Evolutionary conservation across 2,329 filamentous ascomycete species (phyloP).

Genomic region (Epicoccum nigrum): DNA sequence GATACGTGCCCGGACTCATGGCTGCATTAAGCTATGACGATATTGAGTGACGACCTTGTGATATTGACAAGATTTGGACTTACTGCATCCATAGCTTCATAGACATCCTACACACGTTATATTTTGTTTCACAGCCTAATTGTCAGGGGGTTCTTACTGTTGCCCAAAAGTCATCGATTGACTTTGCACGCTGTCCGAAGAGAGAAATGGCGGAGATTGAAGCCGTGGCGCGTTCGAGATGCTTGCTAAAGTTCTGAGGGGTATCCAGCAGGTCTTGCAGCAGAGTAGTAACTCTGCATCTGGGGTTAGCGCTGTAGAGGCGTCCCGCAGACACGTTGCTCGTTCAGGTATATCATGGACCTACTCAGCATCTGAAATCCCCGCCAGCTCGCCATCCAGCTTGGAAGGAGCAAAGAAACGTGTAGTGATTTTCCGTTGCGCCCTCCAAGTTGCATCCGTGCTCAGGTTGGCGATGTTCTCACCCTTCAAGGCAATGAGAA

Average conservation of each 20-base stretch:
- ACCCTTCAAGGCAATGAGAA: conserved; percentile 12
- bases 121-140: too few species aligned
- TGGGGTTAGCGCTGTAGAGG: neutral
- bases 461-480: conserved; percentile 32
- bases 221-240: conserved; percentile 26
- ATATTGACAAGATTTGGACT: neutral
- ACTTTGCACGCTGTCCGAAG: conserved; percentile 29
- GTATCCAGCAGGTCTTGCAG: conserved; percentile 55
- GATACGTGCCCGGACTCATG: conserved; percentile 29
- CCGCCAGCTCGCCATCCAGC: conserved; percentile 26
- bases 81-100: conserved; percentile 26
- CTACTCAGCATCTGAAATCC: conserved; percentile 36
- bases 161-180: conserved; percentile 32
- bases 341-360: neutral
- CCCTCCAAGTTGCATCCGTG: conserved; percentile 25
- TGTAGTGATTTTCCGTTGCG: conserved; percentile 28
- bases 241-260: conserved; percentile 51
- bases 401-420: conserved; percentile 27
- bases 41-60: neutral
- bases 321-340: neutral
- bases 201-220: conserved; percentile 28
- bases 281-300: conserved; percentile 18
- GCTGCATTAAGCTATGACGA: conserved; percentile 5
- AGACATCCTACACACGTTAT: conserved; percentile 3
- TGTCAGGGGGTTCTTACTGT: conserved; percentile 18